These are phyloP conservation scores for Ustilago bromivora DNA, from an alignment of 1,284 basidiomycete genomes.

Conservation along the genomic window DNA sequence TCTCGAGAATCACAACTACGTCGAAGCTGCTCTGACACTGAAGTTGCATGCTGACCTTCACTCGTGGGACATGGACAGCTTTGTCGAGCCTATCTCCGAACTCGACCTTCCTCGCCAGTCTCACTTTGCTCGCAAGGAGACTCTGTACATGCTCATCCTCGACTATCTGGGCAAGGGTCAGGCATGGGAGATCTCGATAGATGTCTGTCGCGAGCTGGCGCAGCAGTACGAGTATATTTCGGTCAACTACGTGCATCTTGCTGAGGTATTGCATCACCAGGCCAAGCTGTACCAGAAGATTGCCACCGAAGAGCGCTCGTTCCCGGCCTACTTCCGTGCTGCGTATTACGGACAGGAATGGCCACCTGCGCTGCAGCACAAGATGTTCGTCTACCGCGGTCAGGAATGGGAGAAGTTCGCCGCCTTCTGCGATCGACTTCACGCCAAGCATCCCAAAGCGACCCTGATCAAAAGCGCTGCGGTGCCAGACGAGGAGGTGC, in stretches of 20 bases:
- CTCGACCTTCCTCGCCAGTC: conserved; percentile 90
- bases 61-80: conserved; percentile 81
- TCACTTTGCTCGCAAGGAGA: conserved; percentile 91
- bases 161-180: conserved; percentile 80
- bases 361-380: conserved; percentile 83
- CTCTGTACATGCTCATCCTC: conserved; percentile 69
- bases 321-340: conserved; percentile 82
- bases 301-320: conserved; percentile 57
- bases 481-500: conserved; percentile 77
- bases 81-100: conserved; percentile 74
- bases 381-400: conserved; percentile 87
- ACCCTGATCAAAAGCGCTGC: conserved; percentile 81
- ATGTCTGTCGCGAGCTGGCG: conserved; percentile 83
- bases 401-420: conserved; percentile 87
- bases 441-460: conserved; percentile 89
- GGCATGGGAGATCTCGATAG: conserved; percentile 93
- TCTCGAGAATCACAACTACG: conserved; percentile 85
- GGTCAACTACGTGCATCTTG: conserved; percentile 72
- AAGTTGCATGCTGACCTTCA: conserved; percentile 89
- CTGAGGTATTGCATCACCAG: conserved; percentile 65
- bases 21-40: conserved; percentile 90
- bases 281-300: conserved; percentile 64
- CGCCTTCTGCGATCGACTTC: conserved; percentile 87
- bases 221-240: conserved; percentile 64
- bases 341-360: conserved; percentile 88